phyloP scores from a whole-genome alignment of 345 rosid species.

The Eutrema yunnanense region DNA sequence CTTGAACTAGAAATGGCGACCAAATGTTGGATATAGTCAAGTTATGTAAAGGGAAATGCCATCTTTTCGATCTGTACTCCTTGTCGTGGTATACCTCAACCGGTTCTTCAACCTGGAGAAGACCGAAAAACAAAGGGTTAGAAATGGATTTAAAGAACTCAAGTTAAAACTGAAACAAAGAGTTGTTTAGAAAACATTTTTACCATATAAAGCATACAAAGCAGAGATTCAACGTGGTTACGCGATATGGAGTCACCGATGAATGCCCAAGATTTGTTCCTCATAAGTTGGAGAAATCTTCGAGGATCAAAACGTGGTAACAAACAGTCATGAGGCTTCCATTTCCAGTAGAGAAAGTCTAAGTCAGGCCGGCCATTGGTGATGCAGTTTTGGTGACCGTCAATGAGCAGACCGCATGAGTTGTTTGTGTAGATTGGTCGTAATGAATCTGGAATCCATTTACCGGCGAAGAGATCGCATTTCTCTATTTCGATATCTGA shows the following conservation, averaged over 20 bases:
- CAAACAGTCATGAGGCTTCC: slow-evolving; percentile 74
- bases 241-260: slow-evolving; percentile 95
- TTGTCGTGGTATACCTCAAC: slow-evolving; percentile 80
- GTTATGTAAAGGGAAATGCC: slow-evolving; percentile 71
- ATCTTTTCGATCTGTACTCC: slow-evolving; percentile 63
- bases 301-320: slow-evolving; percentile 63
- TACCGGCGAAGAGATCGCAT: slow-evolving; percentile 72
- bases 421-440: slow-evolving; percentile 61
- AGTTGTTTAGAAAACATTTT: slow-evolving; percentile 2
- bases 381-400: slow-evolving; percentile 88
- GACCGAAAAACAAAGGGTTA: neutral
- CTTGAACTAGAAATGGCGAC: slow-evolving; percentile 89
- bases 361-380: slow-evolving; percentile 81
- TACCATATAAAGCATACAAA: slow-evolving; percentile 83
- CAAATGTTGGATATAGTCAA: slow-evolving; percentile 65
- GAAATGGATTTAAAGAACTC: neutral
- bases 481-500: slow-evolving; percentile 43
- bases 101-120: slow-evolving; percentile 62
- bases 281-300: slow-evolving; percentile 68
- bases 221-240: slow-evolving; percentile 78
- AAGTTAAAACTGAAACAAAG: neutral
- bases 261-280: slow-evolving; percentile 71
- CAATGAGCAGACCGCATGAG: slow-evolving; percentile 37
- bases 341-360: slow-evolving; percentile 78
- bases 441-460: slow-evolving; percentile 72